These are phyloP conservation scores for Beta vulgaris DNA, from an alignment of 148 eudicot genomes.

Conservation along the genomic window DNA sequence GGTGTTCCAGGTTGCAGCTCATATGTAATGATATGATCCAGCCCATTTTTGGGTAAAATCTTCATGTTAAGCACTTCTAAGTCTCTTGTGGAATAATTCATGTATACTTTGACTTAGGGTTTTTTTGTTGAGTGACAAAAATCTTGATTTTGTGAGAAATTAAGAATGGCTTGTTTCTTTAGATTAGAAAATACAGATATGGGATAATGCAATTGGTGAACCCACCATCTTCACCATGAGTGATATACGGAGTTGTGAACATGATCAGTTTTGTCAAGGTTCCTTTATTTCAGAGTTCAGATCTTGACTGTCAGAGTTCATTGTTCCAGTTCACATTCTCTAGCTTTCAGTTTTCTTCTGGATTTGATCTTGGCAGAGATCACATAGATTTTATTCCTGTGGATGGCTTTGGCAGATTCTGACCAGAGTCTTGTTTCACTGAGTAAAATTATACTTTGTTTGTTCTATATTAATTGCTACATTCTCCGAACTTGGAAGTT, in stretches of 20 bases:
- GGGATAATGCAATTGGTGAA: neutral
- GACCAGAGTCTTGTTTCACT: no score
- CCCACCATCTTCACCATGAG: neutral
- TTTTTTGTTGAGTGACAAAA: neutral
- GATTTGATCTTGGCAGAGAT: neutral
- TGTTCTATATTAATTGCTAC: no score
- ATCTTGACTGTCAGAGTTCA: neutral
- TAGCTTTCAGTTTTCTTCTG: neutral
- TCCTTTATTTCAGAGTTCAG: neutral
- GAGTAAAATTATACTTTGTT: no score
- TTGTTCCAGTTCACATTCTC: neutral
- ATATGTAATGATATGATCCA: neutral
- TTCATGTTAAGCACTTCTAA: neutral
- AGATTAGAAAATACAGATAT: neutral
- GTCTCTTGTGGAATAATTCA: neutral
- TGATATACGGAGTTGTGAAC: neutral
- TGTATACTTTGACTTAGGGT: neutral
- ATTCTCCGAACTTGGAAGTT: no score
- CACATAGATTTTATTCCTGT: neutral
- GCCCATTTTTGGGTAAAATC: neutral
- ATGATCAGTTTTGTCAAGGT: neutral
- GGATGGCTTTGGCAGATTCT: no score
- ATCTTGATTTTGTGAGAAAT: neutral
- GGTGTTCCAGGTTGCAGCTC: neutral
- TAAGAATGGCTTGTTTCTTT: neutral